Conservation (phyloP, 108 stramenopile genomes). For the Stephanodiscus minutulus region DNA sequence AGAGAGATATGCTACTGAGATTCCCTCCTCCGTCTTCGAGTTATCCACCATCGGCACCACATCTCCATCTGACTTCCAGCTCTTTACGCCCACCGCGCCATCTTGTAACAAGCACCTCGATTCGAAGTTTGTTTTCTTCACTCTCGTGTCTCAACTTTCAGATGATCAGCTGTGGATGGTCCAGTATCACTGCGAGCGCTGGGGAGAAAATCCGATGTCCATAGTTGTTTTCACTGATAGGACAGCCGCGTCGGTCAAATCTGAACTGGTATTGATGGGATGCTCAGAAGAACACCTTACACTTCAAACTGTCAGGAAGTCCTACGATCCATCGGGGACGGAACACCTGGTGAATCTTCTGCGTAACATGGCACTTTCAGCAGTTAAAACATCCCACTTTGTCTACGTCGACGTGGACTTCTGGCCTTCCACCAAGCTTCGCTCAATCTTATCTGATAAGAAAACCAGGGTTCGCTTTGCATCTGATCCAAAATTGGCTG, state of each 20-base stretch:
- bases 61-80: no score
- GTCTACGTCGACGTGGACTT: constrained; percentile 91
- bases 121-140: constrained; percentile 56
- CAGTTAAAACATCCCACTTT: constrained; percentile 71
- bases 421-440: constrained; percentile 73
- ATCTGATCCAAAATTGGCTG: constrained; percentile 53
- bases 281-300: constrained; percentile 43
- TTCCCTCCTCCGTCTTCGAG: no score
- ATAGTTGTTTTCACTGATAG: constrained; percentile 70
- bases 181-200: constrained; percentile 75
- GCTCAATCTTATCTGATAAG: constrained; percentile 42
- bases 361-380: constrained; percentile 77
- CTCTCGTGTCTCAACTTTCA: constrained; percentile 77
- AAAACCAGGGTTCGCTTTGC: constrained; percentile 46
- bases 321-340: constrained; percentile 45
- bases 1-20: no score
- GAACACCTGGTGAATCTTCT: constrained; percentile 91
- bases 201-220: constrained; percentile 66
- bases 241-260: constrained; percentile 23
- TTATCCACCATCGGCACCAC: no score
- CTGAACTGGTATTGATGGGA: constrained; percentile 28
- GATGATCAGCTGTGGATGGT: constrained; percentile 84
- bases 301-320: constrained; percentile 47
- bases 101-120: no score
- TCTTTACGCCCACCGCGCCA: no score